Conservation (phyloP, 73 alveolate genomes). For the Paramecium biaurelia region DNA sequence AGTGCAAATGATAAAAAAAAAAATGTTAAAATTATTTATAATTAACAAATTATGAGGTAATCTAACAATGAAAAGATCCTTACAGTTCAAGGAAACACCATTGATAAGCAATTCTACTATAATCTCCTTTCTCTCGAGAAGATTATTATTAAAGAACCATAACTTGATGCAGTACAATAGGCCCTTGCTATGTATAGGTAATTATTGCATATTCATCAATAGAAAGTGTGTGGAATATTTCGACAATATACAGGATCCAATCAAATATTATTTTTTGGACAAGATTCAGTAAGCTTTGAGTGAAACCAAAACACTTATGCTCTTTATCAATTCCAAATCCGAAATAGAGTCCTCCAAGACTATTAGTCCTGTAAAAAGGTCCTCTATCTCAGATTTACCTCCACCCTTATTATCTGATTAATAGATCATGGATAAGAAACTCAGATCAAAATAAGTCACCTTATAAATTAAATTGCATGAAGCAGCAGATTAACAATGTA, state of each 20-base stretch:
- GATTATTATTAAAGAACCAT: not conserved
- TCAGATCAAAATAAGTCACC: not conserved
- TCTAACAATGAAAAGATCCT: not conserved
- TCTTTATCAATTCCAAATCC: not conserved
- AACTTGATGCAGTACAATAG: not conserved
- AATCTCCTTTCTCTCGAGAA: not conserved
- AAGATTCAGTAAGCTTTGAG: not conserved
- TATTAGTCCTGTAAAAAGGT: not conserved
- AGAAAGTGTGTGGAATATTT: slow-evolving; percentile 2
- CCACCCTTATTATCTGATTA: not conserved
- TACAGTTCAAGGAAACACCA: not conserved
- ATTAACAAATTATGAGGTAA: slow-evolving; percentile 11
- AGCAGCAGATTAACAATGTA: not conserved
- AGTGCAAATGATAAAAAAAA: not conserved
- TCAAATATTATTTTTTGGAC: slow-evolving; percentile 7
- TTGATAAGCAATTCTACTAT: not conserved
- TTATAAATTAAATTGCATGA: not conserved
- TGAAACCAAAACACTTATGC: not conserved
- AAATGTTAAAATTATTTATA: not conserved
- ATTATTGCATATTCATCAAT: not conserved
- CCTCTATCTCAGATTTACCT: not conserved
- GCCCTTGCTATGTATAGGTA: slow-evolving; percentile 15
- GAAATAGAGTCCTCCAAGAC: not conserved
- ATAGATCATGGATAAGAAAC: not conserved
- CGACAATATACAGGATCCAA: not conserved